Evolutionary conservation across 2,329 filamentous ascomycete species (phyloP), one percentile per base, ranked within the genome.

Genomic region (Aspergillus vadensis): DNA sequence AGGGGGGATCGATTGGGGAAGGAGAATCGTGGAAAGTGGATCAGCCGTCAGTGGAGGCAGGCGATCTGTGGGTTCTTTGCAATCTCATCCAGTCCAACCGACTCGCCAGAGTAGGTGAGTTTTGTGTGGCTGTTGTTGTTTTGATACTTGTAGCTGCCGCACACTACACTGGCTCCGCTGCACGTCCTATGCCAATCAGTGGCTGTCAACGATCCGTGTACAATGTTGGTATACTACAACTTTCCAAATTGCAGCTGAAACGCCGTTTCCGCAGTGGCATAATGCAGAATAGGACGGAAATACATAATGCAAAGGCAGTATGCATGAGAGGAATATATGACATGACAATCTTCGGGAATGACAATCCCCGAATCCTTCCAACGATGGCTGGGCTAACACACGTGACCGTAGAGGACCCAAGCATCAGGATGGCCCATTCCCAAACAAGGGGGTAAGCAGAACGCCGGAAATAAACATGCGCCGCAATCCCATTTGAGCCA

Each of bases 351-450:
- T 5, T 49, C 15, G 9, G 47, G 10, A 10, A 30, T 30, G 15
- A 8, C n/a, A 27, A 43, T 55, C n/a, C 15, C 36, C 10, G 10
- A 27, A 43, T 47, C 10, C 19, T 23, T 19, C 10, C 12, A 17
- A 19, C 19, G 25, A 32, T 32, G 36, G 39, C 25, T 21, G 53
- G 36, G 39, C 25, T 21, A 38, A 19, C 12, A 58, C 65, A 66
- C 63, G 61, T 66, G 64, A 66, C 50, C 25, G 38, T 58, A 59
- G 50, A 25, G 49, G 39, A 61, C 32, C 60, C 59, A 58, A 60
- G 32, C 27, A 19, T 49, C 41, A 58, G 62, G 60, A 51, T 61
- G 47, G 55, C 41, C 19, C 47, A 36, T 38, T 15, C 21, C 39
- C 48, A 44, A 51, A 36, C 19, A 32, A 23, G 47, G 59, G 58